These are phyloP conservation scores for Fistulifera pelliculosa DNA, from an alignment of 108 stramenopile species.

Conservation along the genomic window DNA sequence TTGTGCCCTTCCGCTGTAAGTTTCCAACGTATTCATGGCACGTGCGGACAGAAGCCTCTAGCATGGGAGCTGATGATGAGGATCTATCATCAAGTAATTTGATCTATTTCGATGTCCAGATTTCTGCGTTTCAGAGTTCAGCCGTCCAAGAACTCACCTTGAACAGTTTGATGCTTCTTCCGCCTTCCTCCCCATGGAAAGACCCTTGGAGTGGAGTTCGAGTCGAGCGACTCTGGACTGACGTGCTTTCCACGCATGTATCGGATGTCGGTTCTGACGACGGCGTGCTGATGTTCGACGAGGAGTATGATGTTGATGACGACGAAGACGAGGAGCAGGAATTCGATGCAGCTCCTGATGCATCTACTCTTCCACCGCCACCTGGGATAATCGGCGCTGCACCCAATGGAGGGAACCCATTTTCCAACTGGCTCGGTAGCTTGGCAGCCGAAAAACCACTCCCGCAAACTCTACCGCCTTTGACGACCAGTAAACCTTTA, in stretches of 20 bases:
- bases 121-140: constrained; percentile 57
- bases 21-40: constrained; percentile 60
- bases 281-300: constrained; percentile 20
- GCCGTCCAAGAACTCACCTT: constrained; percentile 55
- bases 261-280: constrained; percentile 6
- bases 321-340: constrained; percentile 30
- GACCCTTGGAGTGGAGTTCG: constrained; percentile 8
- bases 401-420: constrained; percentile 24
- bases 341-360: constrained; percentile 22
- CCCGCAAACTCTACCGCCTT: too few relatives aligned
- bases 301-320: constrained; percentile 17
- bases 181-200: constrained; percentile 10
- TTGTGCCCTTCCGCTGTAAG: constrained; percentile 55
- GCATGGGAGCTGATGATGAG: constrained; percentile 17
- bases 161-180: constrained; percentile 51
- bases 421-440: constrained; percentile 76
- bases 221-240: constrained; percentile 8
- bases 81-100: constrained; percentile 17
- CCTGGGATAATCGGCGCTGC: neutral
- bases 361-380: constrained; percentile 11
- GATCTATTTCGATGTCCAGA: constrained; percentile 35
- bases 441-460: too few relatives aligned
- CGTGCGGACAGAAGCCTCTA: constrained; percentile 15
- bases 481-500: too few relatives aligned
- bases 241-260: constrained; percentile 1